Percentiles rank a stretch among this genome's conserved stretches.
Evolutionary conservation across 345 rosid species (phyloP).

Genomic region (Cochlearia excelsa): DNA sequence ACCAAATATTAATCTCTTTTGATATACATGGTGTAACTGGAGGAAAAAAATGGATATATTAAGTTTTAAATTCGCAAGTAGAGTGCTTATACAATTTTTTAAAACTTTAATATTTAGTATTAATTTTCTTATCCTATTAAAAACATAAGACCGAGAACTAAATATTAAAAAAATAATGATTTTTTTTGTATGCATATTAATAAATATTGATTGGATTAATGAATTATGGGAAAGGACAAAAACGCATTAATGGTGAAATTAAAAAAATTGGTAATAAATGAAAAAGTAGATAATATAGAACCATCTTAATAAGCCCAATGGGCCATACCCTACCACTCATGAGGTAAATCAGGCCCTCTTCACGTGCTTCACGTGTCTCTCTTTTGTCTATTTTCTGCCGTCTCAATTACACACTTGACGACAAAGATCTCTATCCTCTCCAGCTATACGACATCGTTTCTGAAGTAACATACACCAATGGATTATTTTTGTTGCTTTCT

Average conservation of each 20-base stretch:
- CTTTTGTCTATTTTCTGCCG: conserved; percentile 30
- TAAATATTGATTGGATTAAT: too few species aligned
- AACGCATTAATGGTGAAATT: conserved; percentile 19
- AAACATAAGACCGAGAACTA: too few species aligned
- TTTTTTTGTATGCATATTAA: too few species aligned
- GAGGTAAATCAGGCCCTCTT: conserved; percentile 24
- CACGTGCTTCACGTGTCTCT: conserved; percentile 34
- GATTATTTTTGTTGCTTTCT: conserved; percentile 19
- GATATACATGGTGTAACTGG: too few species aligned
- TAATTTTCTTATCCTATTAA: too few species aligned
- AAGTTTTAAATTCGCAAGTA: too few species aligned
- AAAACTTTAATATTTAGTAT: too few species aligned
- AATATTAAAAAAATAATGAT: too few species aligned
- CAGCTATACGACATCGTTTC: conserved; percentile 22
- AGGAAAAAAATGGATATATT: too few species aligned
- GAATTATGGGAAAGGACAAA: conserved; percentile 21
- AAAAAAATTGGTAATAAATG: background rate
- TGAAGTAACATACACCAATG: conserved; percentile 32
- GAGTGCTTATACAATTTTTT: too few species aligned
- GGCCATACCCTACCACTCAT: conserved; percentile 26
- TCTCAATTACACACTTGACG: conserved; percentile 33
- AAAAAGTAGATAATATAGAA: background rate
- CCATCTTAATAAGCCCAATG: conserved; percentile 29
- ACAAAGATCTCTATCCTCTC: conserved; percentile 25
- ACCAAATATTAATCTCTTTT: too few species aligned